phyloP scores from a whole-genome alignment of 2,329 filamentous ascomycete genomes.

The Alternaria burnsii region DNA sequence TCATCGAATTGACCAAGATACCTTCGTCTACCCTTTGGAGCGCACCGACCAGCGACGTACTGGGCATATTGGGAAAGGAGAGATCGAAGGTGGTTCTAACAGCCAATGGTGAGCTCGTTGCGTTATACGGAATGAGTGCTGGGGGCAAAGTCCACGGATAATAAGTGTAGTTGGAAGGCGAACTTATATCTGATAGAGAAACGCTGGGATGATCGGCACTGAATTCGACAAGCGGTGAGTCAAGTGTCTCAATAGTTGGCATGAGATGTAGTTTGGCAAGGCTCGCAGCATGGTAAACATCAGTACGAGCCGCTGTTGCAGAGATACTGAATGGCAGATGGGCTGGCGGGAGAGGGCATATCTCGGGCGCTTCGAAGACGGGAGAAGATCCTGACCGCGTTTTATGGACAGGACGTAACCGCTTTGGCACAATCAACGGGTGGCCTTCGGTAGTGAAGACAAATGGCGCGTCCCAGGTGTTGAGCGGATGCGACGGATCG shows the following conservation, averaged over 20 bases:
- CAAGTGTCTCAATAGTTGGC: conserved; percentile 65
- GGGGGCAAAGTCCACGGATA: conserved; percentile 93
- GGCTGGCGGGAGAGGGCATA: conserved; percentile 71
- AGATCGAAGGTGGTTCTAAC: conserved; percentile 76
- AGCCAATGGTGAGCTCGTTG: conserved; percentile 76
- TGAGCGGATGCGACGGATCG: conserved; percentile 84
- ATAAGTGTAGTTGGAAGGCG: conserved; percentile 79
- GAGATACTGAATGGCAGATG: conserved; percentile 76
- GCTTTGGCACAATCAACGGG: conserved; percentile 79
- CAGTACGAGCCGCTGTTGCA: conserved; percentile 76
- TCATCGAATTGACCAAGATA: conserved; percentile 67
- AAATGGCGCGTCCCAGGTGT: conserved; percentile 83
- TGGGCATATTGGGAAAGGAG: conserved; percentile 67
- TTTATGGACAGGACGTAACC: conserved; percentile 35
- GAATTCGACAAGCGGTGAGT: conserved; percentile 65
- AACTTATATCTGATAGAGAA: conserved; percentile 62
- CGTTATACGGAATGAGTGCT: conserved; percentile 76
- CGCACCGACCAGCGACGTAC: conserved; percentile 57
- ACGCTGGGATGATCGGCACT: conserved; percentile 64
- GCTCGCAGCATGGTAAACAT: conserved; percentile 89
- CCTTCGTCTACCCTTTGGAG: conserved; percentile 67
- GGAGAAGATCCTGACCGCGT: conserved; percentile 7
- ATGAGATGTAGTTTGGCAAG: conserved; percentile 83
- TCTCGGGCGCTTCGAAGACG: conserved; percentile 52
- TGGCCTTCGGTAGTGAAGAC: conserved; percentile 98